Base-by-base conservation (phyloP, 169 alveolate species). In the Theileria parva region DNA sequence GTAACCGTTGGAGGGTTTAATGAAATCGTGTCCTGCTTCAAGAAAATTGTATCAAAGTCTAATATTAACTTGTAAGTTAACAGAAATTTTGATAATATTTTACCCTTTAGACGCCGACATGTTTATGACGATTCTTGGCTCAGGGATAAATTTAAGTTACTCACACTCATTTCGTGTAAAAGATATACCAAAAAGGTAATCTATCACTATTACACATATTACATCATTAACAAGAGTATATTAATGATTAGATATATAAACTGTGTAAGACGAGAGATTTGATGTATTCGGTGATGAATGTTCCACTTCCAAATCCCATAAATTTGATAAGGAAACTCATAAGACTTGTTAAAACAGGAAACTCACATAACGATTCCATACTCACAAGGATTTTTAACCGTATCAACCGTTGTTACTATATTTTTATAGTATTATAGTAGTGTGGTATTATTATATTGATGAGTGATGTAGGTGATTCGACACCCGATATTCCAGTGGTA, bases 281-380 rank as follows among this genome's bases (percentile, higher is more conserved):
- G 68, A 53, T 55, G 68, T 65, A 77, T 25, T 70, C 78, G 7
- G 15, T 84, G 21, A 27, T 28, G 25, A 61, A 57, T 30, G 86
- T 84, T 8, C 83, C 71, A 34, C 55, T 84, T 28, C 90, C 90
- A 28, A 78, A 77, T 66, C 87, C 87, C 2, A 63, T 77, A 12
- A 57, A 37, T 51, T 57, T 84, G 6, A 11, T 84, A 11, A 70
- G 25, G 53, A 64, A 28, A 32, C 66, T 84, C 15, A 8, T 71
- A 0, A 69, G 55, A 70, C 28, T 44, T 17, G 69, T 37, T 23
- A 37, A 69, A 17, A 39, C 59, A 2, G 90, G 77, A 44, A 28
- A 44, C 25, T 65, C 65, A 21, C 85, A 79, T 15, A 53, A 63
- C 12, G 79, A 53, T 57, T 81, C 88, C 13, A 66, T 74, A 30